Conservation (phyloP, 1,139 yeast genomes). For the Yamadazyma atmosphaerica region DNA sequence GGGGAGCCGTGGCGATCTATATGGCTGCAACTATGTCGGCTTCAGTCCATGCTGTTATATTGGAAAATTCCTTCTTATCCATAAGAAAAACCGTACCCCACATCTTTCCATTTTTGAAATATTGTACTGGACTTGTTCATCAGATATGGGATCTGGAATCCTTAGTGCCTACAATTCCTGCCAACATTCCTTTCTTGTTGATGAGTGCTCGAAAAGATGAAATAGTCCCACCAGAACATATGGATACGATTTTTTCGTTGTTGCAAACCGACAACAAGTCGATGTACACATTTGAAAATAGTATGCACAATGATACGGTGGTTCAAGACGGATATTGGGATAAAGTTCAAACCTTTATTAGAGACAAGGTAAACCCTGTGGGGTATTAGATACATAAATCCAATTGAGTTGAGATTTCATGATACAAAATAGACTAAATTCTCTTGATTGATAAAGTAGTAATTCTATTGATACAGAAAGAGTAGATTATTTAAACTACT, state of each 20-base stretch:
- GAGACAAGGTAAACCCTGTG: constrained; percentile 39
- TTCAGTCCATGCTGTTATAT: constrained; percentile 58
- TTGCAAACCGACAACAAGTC: constrained; percentile 47
- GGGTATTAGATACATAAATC: constrained; percentile 24
- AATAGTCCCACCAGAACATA: constrained; percentile 86
- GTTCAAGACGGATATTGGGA: constrained; percentile 77
- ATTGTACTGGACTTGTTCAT: constrained; percentile 63
- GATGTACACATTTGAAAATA: constrained; percentile 54
- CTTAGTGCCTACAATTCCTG: constrained; percentile 53
- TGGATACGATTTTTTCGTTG: constrained; percentile 59
- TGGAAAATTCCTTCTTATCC: constrained; percentile 86
- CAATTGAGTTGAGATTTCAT: neutral
- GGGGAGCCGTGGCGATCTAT: constrained; percentile 93
- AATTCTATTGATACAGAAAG: constrained; percentile 8
- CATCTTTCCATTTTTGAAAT: constrained; percentile 67
- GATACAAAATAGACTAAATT: neutral
- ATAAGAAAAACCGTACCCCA: constrained; percentile 81
- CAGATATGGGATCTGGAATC: constrained; percentile 83
- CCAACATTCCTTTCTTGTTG: constrained; percentile 64
- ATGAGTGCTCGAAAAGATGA: constrained; percentile 80
- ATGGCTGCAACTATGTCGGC: constrained; percentile 60
- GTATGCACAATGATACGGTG: constrained; percentile 81
- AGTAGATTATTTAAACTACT: constrained; percentile 3
- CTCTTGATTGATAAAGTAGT: neutral
- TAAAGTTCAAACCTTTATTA: constrained; percentile 56